Evolutionary conservation across 257 asterid genomes (phyloP), one percentile per base, ranked within the genome.

Genomic region (Gynochthodes officinalis): DNA sequence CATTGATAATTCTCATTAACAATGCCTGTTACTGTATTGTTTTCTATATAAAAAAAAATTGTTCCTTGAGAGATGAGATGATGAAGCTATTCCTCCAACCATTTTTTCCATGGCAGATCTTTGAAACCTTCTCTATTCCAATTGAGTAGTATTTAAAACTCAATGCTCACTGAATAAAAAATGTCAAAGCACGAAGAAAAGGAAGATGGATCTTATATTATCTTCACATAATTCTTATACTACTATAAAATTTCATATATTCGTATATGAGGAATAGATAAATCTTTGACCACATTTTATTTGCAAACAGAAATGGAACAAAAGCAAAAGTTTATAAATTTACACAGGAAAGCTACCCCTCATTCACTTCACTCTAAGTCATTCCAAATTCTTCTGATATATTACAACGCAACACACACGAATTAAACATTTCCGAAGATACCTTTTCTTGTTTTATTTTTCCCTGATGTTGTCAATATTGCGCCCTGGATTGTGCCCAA

Each of bases 401-500:
- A 43, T 23, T 0, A 33, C 66, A 73, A 40, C 55, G 68, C 14
- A 75, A 10, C 67, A 39, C 46, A 28, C 65, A 67, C 7, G n/a
- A 27, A n/a, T 35, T 52, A 39, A 58, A 35, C 42, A 43, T 64
- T 28, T 23, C 59, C 73, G 58, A 62, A 48, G 60, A n/a, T n/a
- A n/a, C n/a, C n/a, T n/a, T n/a, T n/a, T n/a, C 73, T 46, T 57
- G 4, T 1, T 21, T 6, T 25, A 48, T 43, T 4, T 21, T 58
- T 48, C 27, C 52, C 37, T 71, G 18, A 35, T 42, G 7, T 2
- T 32, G 16, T 84, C 73, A 86, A 66, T 81, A 80, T 2, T 79
- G 84, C 25, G 80, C 81, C 59, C 88, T 48, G 1, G 86, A 71
- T 57, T 78, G 82, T 12, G 80, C 79, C 92, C 96, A 89, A 60